Percentiles rank a stretch among this genome's conserved stretches.
phyloP scores from a whole-genome alignment of 2,329 filamentous ascomycete genomes.

The Aspergillus pseudoglaucus region DNA sequence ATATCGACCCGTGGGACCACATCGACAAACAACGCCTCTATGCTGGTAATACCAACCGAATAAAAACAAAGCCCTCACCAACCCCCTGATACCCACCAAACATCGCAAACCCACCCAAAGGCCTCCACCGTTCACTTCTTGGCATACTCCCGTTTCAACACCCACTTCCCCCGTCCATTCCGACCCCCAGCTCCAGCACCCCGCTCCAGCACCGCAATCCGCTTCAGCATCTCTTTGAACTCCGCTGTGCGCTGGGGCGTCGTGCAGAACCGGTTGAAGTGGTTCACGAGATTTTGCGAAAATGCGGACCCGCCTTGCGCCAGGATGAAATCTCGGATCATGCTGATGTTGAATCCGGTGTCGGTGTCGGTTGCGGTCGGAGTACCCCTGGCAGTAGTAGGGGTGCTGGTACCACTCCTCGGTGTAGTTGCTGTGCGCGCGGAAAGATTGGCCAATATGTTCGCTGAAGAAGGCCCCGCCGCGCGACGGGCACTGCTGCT shows the following conservation, averaged over 20 bases:
- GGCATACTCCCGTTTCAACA: conserved; percentile 52
- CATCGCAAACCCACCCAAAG: background rate
- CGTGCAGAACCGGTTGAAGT: conserved; percentile 76
- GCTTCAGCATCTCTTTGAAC: conserved; percentile 74
- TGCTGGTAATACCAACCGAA: too few species aligned
- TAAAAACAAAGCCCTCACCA: too few species aligned
- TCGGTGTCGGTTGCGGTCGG: conserved; percentile 33
- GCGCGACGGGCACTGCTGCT: conserved; percentile 30
- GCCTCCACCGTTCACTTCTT: conserved; percentile 3
- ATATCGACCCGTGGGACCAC: too few species aligned
- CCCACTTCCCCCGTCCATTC: conserved; percentile 50
- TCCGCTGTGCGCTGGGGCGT: conserved; percentile 63
- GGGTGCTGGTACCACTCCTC: conserved; percentile 3
- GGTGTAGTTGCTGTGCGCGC: conserved; percentile 16
- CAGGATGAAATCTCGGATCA: conserved; percentile 74
- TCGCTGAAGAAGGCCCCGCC: conserved; percentile 35
- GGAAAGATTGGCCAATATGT: conserved; percentile 35
- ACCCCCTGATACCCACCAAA: background rate
- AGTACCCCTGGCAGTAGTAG: conserved; percentile 18
- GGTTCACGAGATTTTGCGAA: conserved; percentile 79
- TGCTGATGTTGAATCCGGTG: conserved; percentile 34
- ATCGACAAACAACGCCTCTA: too few species aligned
- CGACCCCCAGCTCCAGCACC: conserved; percentile 26
- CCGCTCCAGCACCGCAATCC: conserved; percentile 65
- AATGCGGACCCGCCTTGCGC: conserved; percentile 71